phyloP scores from a whole-genome alignment of 1,139 yeast species.

The Komagataea norvegica region DNA sequence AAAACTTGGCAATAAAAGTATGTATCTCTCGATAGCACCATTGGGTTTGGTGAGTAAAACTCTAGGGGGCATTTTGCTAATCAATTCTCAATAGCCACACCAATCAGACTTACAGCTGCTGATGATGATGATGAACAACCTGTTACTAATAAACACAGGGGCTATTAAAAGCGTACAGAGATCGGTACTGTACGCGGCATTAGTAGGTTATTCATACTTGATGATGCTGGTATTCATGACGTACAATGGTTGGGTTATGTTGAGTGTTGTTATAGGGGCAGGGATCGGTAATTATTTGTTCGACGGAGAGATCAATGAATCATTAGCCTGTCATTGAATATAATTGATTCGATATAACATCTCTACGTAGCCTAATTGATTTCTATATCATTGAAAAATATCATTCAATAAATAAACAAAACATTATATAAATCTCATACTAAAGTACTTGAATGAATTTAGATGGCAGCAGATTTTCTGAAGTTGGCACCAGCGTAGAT shows the following conservation, averaged over 20 bases:
- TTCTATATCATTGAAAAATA: too few relatives aligned
- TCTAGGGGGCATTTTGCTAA: slow-evolving; percentile 8
- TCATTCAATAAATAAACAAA: neutral
- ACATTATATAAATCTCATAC: neutral
- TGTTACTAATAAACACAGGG: slow-evolving; percentile 11
- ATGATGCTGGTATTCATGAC: slow-evolving; percentile 82
- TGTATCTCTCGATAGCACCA: slow-evolving; percentile 6
- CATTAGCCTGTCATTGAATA: slow-evolving; percentile 47
- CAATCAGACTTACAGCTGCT: slow-evolving; percentile 12
- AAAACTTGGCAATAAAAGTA: slow-evolving; percentile 18
- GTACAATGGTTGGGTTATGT: slow-evolving; percentile 79
- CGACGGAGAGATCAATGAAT: slow-evolving; percentile 38
- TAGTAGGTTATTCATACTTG: slow-evolving; percentile 73
- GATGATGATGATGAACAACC: slow-evolving; percentile 8
- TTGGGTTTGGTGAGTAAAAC: neutral
- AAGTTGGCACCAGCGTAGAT: slow-evolving; percentile 88
- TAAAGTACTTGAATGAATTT: slow-evolving; percentile 7
- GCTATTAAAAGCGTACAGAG: slow-evolving; percentile 23
- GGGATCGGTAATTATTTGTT: slow-evolving; percentile 59
- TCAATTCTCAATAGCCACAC: slow-evolving; percentile 9
- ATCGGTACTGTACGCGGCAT: slow-evolving; percentile 55
- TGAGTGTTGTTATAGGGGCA: slow-evolving; percentile 68
- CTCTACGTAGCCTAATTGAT: neutral
- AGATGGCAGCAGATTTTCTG: slow-evolving; percentile 33
- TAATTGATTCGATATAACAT: neutral